Evolutionary conservation across 2,329 filamentous ascomycete species (phyloP), one percentile per base, ranked within the genome.

Genomic region (Aureobasidium lini): DNA sequence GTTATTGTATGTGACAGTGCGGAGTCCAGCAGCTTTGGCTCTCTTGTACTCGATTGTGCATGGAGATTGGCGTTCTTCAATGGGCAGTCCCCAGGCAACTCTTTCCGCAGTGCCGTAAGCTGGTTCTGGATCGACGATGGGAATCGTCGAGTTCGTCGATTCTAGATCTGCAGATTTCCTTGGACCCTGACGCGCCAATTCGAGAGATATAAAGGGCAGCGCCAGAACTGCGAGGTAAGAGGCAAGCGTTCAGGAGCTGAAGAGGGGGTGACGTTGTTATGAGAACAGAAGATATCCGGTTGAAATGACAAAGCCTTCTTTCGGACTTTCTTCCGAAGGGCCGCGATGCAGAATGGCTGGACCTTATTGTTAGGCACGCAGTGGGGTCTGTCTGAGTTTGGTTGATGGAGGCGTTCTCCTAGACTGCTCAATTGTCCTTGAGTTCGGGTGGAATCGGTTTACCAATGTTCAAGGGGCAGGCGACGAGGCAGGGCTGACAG

Each of bases 241-340:
- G 31, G 13, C 11, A 23, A 9, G n/a, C 16, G 39, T 29, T 42
- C 23, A 15, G 10, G 36, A 36, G 31, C 39, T 44, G n/a, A 4
- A 16, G 31, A 13, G 16, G 29, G 49, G n/a, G 36, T 10, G 39
- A 31, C 16, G 39, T 56, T 44, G 40, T 44, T 37, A 43, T 13
- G 52, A 36, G n/a, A 16, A 56, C 28, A 16, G 10, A 44, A 28
- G 37, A 56, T 56, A 42, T 56, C 40, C 52, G 40, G 16, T 56
- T 44, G 52, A 37, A 56, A 56, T 34, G 52, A 43, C 39, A 56
- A 56, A 56, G 52, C 52, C 52, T 56, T 32, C 40, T 53, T 31
- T 56, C 52, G 52, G 40, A 56, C 39, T 36, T 10, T 18, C 44
- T 31, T 56, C 52, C 52, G 39, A 44, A 36, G 15, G 52, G 8